Evolutionary conservation across 2,329 filamentous ascomycete genomes (phyloP).

Genomic region (Neofusicoccum ribis): DNA sequence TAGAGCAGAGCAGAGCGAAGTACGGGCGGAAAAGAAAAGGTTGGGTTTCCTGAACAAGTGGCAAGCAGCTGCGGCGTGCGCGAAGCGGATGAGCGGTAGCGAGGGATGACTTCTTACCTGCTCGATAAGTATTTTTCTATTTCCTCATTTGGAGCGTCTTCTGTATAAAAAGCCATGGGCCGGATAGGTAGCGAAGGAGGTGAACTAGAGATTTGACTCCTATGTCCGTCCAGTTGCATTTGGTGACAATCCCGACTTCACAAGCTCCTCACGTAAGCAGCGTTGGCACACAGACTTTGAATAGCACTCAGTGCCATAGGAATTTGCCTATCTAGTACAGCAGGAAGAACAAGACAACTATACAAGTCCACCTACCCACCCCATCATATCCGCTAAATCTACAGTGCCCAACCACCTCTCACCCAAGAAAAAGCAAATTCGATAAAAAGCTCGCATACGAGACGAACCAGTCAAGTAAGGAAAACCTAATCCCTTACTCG

Average conservation of each 20-base stretch:
- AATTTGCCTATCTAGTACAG: constrained; percentile 6
- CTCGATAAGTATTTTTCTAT: no score
- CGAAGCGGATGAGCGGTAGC: no score
- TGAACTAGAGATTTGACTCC: no score
- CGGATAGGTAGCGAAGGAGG: no score
- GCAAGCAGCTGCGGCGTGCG: no score
- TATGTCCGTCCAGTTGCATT: no score
- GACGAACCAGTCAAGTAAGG: background rate
- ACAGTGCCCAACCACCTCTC: background rate
- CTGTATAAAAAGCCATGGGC: no score
- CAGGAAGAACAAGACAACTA: background rate
- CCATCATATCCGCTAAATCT: background rate
- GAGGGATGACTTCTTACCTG: no score
- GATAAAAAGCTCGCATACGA: background rate
- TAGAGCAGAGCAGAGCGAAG: background rate
- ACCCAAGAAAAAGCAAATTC: background rate
- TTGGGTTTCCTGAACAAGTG: background rate
- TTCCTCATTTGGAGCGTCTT: no score
- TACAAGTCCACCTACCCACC: background rate
- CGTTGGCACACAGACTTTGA: no score
- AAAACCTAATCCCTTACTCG: constrained; percentile 26
- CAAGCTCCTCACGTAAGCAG: no score
- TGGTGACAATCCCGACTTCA: no score
- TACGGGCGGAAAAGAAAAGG: background rate
- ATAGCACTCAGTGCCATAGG: constrained; percentile 2